Base-by-base conservation (phyloP, 768 basidiomycete species). In the Hygrophorus pudorinus region DNA sequence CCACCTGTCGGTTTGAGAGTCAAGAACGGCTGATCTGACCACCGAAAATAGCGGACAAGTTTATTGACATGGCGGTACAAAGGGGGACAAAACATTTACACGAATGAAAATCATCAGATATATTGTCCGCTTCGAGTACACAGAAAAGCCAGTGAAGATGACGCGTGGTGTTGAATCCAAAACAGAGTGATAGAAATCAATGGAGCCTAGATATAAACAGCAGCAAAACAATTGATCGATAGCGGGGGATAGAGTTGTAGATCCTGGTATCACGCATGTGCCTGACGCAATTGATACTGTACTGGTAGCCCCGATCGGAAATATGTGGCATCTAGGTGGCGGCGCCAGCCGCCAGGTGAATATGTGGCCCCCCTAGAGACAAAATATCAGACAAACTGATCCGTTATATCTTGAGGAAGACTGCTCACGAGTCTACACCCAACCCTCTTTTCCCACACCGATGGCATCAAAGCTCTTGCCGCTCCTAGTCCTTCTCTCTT, bases 381-480 rank as follows among this genome's bases (percentile, higher is more conserved):
- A 49, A 48, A 54, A 50, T 53, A 56, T 67, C 52, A 70, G 67
- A 61, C 56, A 61, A 59, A 74, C 70, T 64, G 63, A 64, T 75
- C 79, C 68, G 79, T 66, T 67, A 58, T 52, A 61, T 52, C 46
- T 45, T 41, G 50, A 51, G 49, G 53, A 57, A 58, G 57, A 41
- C 41, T 42, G 66, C 76, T 59, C 63, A 76, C 73, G 47, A 40
- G 46, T 52, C 68, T 72, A 84, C 44, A 86, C 77, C 85, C 85
- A 88, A 33, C 74, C 73, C 31, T 85, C 79, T 57, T 81, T 79
- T 45, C 82, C 82, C n/a, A 80, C 71, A 14, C 81, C 76, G 55
- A 85, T 82, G 35, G 79, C 85, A 55, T 87, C 86, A 50, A 89
- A 89, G 61, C 76, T 82, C 65, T 85, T 88, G 41, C 86, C 86